Evolutionary conservation across 2,329 filamentous ascomycete species (phyloP).

Genomic region (Neonectria punicea): DNA sequence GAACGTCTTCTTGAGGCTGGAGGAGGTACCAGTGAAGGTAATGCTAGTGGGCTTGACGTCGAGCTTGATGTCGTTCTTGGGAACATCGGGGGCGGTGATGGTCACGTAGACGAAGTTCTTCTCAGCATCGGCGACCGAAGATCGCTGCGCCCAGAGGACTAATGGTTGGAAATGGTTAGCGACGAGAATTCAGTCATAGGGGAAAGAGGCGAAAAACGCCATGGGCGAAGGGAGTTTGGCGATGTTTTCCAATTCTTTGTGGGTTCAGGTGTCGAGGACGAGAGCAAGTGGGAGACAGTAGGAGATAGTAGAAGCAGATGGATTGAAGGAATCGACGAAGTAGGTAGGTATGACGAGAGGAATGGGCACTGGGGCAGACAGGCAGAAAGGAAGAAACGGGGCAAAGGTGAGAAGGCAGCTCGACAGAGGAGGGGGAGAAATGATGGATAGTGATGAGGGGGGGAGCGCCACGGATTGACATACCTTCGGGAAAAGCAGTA

Average conservation of each 20-base stretch:
- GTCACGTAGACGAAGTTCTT: conserved; percentile 97
- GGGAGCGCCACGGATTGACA: conserved; percentile 33
- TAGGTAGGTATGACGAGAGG: neutral
- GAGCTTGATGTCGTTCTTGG: conserved; percentile 79
- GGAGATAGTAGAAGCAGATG: neutral
- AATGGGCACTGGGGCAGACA: neutral
- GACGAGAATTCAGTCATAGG: neutral
- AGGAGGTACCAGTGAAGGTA: conserved; percentile 83
- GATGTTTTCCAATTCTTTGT: neutral
- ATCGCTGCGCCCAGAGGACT: conserved; percentile 99
- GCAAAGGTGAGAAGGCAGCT: neutral
- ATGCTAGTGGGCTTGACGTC: conserved; percentile 82
- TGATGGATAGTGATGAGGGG: conserved; percentile 16
- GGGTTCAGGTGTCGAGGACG: neutral
- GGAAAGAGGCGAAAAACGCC: neutral
- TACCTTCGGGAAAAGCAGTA: conserved; percentile 52
- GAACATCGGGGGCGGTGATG: conserved; percentile 87
- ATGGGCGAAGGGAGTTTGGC: neutral
- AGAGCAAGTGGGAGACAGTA: neutral
- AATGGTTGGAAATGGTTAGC: conserved; percentile 30
- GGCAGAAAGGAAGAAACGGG: neutral
- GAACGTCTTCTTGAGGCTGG: conserved; percentile 87
- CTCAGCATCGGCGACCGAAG: conserved; percentile 77
- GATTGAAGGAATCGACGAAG: neutral
- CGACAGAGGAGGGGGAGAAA: neutral